phyloP scores from a whole-genome alignment of 441 rosid genomes.

The Francoa sonchifolia region DNA sequence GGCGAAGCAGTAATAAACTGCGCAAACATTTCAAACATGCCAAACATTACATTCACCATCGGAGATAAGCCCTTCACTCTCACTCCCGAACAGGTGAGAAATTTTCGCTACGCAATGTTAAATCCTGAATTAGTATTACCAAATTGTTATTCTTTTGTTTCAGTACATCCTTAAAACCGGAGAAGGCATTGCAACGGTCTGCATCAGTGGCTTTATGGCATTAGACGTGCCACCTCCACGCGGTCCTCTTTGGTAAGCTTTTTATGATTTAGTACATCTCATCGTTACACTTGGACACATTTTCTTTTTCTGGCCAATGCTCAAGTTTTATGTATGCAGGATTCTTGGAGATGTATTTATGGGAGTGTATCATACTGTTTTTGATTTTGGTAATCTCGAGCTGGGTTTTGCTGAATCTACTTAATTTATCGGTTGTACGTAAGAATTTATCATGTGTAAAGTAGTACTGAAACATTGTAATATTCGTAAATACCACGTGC shows the following conservation, averaged over 20 bases:
- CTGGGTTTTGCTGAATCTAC: conserved; percentile 60
- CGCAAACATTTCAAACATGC: conserved; percentile 31
- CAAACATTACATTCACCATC: conserved; percentile 46
- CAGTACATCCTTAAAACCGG: conserved; percentile 62
- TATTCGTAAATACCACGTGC: too few species aligned
- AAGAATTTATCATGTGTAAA: too few species aligned
- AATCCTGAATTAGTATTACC: too few species aligned
- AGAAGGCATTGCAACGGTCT: conserved; percentile 27
- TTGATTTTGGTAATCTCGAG: conserved; percentile 46
- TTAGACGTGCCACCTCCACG: conserved; percentile 50
- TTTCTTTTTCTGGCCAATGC: not conserved
- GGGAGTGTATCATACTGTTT: conserved; percentile 62
- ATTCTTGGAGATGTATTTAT: conserved; percentile 68
- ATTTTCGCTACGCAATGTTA: too few species aligned
- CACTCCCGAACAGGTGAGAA: conserved; percentile 53
- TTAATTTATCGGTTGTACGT: too few species aligned
- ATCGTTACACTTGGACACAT: not conserved
- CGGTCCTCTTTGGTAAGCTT: conserved; percentile 53
- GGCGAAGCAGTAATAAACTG: conserved; percentile 54
- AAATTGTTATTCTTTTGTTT: too few species aligned
- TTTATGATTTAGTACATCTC: not conserved
- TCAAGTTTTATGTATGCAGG: conserved; percentile 23
- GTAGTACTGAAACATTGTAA: too few species aligned
- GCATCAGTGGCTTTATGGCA: conserved; percentile 58
- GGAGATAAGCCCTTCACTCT: conserved; percentile 42